Evolutionary conservation across 2,329 filamentous ascomycete species (phyloP).

Genomic region (Zopfia rhizophila): DNA sequence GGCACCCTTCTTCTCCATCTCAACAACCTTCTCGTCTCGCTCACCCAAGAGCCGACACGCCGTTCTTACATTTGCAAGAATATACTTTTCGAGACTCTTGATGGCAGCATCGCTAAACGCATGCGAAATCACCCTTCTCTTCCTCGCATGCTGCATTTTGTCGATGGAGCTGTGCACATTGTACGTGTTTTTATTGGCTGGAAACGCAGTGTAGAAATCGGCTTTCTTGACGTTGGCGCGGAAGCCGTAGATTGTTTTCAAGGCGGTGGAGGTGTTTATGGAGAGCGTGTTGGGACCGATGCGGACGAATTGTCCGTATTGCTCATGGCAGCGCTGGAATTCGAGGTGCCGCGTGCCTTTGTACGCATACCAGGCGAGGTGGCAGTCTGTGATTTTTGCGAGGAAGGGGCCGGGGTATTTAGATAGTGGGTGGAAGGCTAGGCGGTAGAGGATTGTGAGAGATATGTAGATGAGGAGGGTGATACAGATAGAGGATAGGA

Average conservation of each 20-base stretch:
- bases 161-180: constrained; percentile 59
- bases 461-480: constrained; percentile 38
- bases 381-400: constrained; percentile 50
- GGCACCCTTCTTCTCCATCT: constrained; percentile 14
- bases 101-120: constrained; percentile 60
- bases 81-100: constrained; percentile 58
- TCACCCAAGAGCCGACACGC: constrained; percentile 49
- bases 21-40: constrained; percentile 13
- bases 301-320: constrained; percentile 78
- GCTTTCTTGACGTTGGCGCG: constrained; percentile 61
- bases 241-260: constrained; percentile 62
- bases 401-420: constrained; percentile 56
- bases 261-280: constrained; percentile 72
- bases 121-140: constrained; percentile 58
- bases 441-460: constrained; percentile 45
- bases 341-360: constrained; percentile 79
- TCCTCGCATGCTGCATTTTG: constrained; percentile 58
- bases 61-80: constrained; percentile 55
- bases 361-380: constrained; percentile 72
- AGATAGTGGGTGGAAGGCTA: constrained; percentile 56
- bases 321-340: constrained; percentile 75
- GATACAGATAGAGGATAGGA: constrained; percentile 38
- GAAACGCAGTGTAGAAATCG: constrained; percentile 60
- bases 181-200: constrained; percentile 52
- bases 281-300: constrained; percentile 81